Percentiles rank a stretch among this genome's conserved stretches.
These are phyloP conservation scores for Candida tropicalis DNA, from an alignment of 1,139 yeast species.

Conservation along the genomic window DNA sequence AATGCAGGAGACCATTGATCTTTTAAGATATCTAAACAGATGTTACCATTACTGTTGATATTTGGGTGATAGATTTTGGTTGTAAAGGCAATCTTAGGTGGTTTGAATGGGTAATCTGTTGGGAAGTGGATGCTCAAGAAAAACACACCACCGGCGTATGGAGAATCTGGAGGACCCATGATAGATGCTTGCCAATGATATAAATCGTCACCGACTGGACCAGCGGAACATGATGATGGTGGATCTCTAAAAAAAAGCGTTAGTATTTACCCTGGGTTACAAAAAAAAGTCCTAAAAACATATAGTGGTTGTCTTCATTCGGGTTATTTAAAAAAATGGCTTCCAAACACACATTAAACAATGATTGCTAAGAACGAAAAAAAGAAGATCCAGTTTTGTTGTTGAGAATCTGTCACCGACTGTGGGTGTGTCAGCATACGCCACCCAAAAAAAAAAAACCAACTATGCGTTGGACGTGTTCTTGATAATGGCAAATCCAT, in stretches of 20 bases:
- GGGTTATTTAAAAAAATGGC: no score
- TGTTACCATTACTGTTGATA: constrained; percentile 85
- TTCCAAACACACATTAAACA: neutral
- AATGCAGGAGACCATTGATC: constrained; percentile 94
- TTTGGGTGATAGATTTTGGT: constrained; percentile 92
- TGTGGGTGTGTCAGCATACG: neutral
- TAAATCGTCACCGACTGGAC: constrained; percentile 96
- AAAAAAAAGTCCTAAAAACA: no score
- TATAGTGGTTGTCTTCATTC: no score
- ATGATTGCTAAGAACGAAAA: neutral
- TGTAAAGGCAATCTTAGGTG: constrained; percentile 89
- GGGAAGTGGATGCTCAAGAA: constrained; percentile 92
- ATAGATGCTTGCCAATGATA: constrained; percentile 98
- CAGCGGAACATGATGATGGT: constrained; percentile 98
- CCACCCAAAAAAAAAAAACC: constrained; percentile 3
- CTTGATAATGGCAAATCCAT: neutral
- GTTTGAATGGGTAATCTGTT: constrained; percentile 92
- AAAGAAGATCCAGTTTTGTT: neutral
- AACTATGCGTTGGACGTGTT: neutral
- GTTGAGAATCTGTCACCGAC: neutral
- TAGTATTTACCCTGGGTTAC: no score
- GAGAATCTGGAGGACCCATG: constrained; percentile 94
- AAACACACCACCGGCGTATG: constrained; percentile 92
- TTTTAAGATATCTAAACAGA: constrained; percentile 81
- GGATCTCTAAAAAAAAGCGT: constrained; percentile 71